phyloP scores from a whole-genome alignment of 2,329 filamentous ascomycete genomes.

The Cladosporium sp. region DNA sequence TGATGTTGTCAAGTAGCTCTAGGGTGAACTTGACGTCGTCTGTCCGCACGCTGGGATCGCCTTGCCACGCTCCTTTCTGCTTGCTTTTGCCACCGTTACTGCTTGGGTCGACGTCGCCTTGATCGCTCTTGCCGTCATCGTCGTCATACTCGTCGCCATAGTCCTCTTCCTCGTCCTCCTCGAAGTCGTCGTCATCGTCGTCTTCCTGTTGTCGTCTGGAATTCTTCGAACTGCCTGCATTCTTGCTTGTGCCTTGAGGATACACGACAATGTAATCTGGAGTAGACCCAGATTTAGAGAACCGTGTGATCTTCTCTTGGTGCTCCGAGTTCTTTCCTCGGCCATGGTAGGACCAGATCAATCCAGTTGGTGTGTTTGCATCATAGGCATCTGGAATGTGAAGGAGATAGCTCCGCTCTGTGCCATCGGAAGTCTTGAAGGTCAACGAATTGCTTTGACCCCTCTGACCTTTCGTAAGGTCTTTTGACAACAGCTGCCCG shows the following conservation, averaged over 20 bases:
- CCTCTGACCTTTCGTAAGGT: conserved; percentile 27
- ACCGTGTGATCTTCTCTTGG: conserved; percentile 47
- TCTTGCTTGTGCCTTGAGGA: conserved; percentile 41
- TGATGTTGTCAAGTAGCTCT: conserved; percentile 45
- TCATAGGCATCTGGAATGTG: conserved; percentile 46
- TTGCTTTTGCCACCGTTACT: neutral
- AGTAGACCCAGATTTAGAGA: conserved; percentile 50
- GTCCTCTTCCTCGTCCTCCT: neutral
- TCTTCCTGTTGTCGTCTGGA: neutral
- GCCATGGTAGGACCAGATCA: conserved; percentile 54
- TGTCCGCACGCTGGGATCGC: conserved; percentile 43
- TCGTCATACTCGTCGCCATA: conserved; percentile 4
- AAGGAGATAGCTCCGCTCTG: conserved; percentile 41
- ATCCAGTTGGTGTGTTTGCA: conserved; percentile 38
- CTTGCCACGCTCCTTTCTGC: conserved; percentile 41
- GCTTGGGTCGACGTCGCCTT: neutral
- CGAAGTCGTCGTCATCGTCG: neutral
- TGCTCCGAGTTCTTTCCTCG: conserved; percentile 39
- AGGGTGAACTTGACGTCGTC: conserved; percentile 50
- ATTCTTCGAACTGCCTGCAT: neutral
- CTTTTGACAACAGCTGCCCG: conserved; percentile 25
- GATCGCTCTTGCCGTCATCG: neutral
- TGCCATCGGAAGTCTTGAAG: conserved; percentile 26
- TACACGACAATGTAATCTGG: conserved; percentile 49
- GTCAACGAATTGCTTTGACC: conserved; percentile 28